Base-by-base conservation (phyloP, 2,329 filamentous ascomycete genomes). In the Talaromyces verruculosus region DNA sequence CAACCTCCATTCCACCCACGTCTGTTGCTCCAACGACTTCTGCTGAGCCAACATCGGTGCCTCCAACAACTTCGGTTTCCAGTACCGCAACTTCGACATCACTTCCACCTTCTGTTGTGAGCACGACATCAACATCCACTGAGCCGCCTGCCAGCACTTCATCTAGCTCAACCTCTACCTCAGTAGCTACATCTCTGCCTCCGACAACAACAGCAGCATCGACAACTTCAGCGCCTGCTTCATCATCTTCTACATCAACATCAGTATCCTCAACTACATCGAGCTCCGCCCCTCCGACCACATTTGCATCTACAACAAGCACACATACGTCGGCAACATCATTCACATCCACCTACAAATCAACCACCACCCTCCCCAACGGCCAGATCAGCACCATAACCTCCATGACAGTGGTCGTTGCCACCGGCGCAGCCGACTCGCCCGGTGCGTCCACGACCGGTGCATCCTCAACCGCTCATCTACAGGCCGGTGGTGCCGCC, bases 381-480 rank as follows among this genome's bases (percentile, higher is more conserved):
- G 81, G 81, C n/a, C 72, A 71, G 17, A 63, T 77, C 25, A 75
- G 73, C 68, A 82, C 81, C 49, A 74, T 80, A 66, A 83, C 81
- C 11, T 75, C 78, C 45, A 72, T 82, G n/a, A 79, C 81, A 2
- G 74, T 83, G 39, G 77, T 83, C 53, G 74, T 80, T 51, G 78
- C 79, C 10, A 75, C 76, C 15, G 65, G 70, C 28, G 67, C 68
- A 5, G 72, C 65, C 25, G 51, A 17, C 17, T 22, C 53, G n/a
- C 6, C 30, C 30, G 33, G 53, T 25, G 13, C 8, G 10, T 15
- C 53, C 10, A 25, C 53, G 22, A 53, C 57, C 22, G 5, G 22
- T 7, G 45, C 65, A 43, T 51, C 71, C 0, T 69, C 69, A 3
- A 68, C 73, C 4, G 79, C 81, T 6, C 73, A 77, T 41, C 71